Evolutionary conservation across 768 basidiomycete species (phyloP).

Genomic region (Hygrocybe coccinea): DNA sequence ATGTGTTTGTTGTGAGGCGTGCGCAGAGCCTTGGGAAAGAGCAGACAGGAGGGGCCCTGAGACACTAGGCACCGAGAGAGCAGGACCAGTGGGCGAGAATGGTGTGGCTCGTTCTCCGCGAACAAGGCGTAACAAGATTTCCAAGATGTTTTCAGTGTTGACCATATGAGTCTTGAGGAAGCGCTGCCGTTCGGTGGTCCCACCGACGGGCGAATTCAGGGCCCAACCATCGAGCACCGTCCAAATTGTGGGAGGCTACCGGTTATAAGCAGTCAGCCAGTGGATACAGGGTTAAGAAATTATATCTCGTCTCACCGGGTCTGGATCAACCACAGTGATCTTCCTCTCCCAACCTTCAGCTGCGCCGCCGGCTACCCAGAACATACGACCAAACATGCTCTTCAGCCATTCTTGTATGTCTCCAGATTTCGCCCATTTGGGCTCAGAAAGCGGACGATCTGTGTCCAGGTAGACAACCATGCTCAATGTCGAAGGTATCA

Average conservation of each 20-base stretch:
- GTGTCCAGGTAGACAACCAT: slow-evolving; percentile 80
- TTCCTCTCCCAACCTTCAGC: slow-evolving; percentile 92
- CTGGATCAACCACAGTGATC: slow-evolving; percentile 87
- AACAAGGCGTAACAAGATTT: slow-evolving; percentile 88
- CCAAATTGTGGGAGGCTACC: slow-evolving; percentile 85
- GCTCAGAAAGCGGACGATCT: slow-evolving; percentile 84
- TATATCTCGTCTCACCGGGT: slow-evolving; percentile 64
- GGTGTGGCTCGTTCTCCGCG: slow-evolving; percentile 81
- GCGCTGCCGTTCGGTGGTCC: slow-evolving; percentile 69
- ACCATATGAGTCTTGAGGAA: slow-evolving; percentile 88
- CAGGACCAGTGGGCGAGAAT: slow-evolving; percentile 57
- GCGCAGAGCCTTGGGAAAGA: slow-evolving; percentile 68
- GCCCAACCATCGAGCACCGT: slow-evolving; percentile 90
- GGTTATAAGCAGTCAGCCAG: slow-evolving; percentile 7
- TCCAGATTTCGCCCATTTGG: slow-evolving; percentile 94
- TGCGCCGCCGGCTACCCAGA: slow-evolving; percentile 78
- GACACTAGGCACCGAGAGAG: slow-evolving; percentile 56
- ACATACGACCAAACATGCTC: slow-evolving; percentile 83
- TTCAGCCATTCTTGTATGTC: slow-evolving; percentile 92
- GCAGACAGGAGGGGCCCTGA: slow-evolving; percentile 70
- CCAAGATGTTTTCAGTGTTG: slow-evolving; percentile 82
- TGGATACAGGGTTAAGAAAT: slow-evolving; percentile 11
- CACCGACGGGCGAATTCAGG: slow-evolving; percentile 73
- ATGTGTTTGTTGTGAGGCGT: slow-evolving; percentile 87
- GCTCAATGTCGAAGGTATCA: slow-evolving; percentile 52